Evolutionary conservation across 495 filamentous ascomycete genomes (phyloP), one percentile per base, ranked within the genome.

Genomic region (Hyphodiscus hymeniophilus): DNA sequence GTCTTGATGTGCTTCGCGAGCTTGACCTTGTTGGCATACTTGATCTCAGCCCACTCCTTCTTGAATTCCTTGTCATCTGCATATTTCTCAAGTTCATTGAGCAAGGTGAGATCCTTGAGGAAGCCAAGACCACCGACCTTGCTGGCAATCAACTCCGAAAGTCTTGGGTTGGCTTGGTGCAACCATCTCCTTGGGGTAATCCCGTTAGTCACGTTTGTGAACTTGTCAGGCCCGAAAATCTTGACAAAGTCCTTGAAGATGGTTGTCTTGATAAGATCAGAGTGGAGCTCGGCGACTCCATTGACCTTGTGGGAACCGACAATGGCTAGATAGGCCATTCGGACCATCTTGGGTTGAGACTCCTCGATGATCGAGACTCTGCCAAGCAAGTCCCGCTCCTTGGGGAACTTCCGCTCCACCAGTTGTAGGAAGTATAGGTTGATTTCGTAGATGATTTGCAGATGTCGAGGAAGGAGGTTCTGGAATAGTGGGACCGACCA

Each of bases 281-380:
- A 98, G 66, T 98, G 92, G 45, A 98, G 70, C 66, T 97, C 92
- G 18, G 92, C 92, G 22, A 98, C 92, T 59, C 92, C 92, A 59
- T 98, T 98, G 66, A 98, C 92, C 66, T 97, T 97, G 75, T 98
- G 92, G 18, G 92, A 97, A 23, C 94, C 92, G 59, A 98, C 90
- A 52, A 96, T 84, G 16, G 92, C 92, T 35, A 98, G 68, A 64
- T 77, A 90, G 0, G 94, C 92, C 92, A 98, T 98, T 58, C 90
- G 84, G 43, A 98, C 80, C 82, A 95, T 94, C 77, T 97, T 90
- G n/a, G 92, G 89, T 59, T 92, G 82, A 7, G 86, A 87, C 66
- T 98, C 92, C 66, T 98, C 92, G 45, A 98, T 95, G 57, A 98
- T 90, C 3, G 92, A 97, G 17, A 97, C 89, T 15, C 87, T 75